Evolutionary conservation across 2,329 filamentous ascomycete species (phyloP).

Genomic region (Neonectria neomacrospora): DNA sequence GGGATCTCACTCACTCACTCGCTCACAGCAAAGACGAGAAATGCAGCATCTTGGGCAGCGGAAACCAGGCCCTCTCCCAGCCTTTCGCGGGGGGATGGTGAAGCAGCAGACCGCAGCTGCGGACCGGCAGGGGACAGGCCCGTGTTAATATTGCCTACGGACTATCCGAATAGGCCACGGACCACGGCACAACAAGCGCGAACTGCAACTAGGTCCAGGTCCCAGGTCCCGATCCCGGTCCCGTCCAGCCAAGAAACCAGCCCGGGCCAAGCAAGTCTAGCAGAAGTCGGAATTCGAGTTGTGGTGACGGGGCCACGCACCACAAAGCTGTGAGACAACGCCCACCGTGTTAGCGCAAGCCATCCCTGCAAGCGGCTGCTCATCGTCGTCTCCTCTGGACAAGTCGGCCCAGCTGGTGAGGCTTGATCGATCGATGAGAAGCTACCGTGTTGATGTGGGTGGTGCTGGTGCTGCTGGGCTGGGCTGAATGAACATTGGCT

Average conservation of each 20-base stretch:
- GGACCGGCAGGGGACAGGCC: conserved; percentile 25
- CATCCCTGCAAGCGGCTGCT: conserved; percentile 37
- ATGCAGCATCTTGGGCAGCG: conserved; percentile 22
- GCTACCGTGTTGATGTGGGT: conserved; percentile 11
- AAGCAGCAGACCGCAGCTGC: background rate
- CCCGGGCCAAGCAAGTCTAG: conserved; percentile 29
- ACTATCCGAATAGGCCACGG: conserved; percentile 2
- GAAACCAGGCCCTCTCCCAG: conserved; percentile 8
- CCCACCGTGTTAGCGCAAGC: conserved; percentile 38
- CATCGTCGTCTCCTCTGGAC: too few relatives aligned
- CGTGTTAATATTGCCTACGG: conserved; percentile 39
- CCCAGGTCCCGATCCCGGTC: conserved; percentile 6
- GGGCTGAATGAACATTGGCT: conserved; percentile 8
- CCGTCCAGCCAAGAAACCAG: conserved; percentile 2
- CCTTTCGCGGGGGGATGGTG: conserved; percentile 5
- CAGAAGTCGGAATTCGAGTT: conserved; percentile 40
- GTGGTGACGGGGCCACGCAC: conserved; percentile 24
- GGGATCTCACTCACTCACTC: background rate
- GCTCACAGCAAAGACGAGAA: conserved; percentile 13
- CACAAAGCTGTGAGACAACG: conserved; percentile 39
- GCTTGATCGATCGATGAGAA: conserved; percentile 28
- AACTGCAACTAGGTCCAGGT: conserved; percentile 2
- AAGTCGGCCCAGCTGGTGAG: conserved; percentile 20
- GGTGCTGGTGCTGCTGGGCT: too few relatives aligned
- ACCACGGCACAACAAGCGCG: background rate